A percentile compares a stretch with the other conserved stretches of the same genome.
Conservation (phyloP, 768 basidiomycete species). For the Russula lepida region DNA sequence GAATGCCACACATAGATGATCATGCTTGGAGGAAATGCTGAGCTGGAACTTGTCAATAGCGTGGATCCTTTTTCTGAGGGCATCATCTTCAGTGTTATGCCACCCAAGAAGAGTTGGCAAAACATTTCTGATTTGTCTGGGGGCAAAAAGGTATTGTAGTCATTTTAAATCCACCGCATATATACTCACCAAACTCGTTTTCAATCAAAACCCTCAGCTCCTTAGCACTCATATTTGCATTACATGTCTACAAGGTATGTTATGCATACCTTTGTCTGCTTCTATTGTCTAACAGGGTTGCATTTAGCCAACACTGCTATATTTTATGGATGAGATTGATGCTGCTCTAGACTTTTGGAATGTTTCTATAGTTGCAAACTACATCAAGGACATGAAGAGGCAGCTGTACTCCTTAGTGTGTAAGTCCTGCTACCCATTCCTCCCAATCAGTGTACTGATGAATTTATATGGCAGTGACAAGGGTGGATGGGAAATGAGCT, state of each 20-base stretch:
- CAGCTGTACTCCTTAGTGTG: conserved; percentile 46
- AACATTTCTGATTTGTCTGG: conserved; percentile 97
- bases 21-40: conserved; percentile 95
- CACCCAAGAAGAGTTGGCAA: conserved; percentile 98
- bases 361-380: conserved; percentile 97
- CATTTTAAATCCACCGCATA: not conserved
- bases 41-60: conserved; percentile 93
- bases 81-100: conserved; percentile 98
- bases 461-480: conserved; percentile 20
- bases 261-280: not conserved
- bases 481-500: conserved; percentile 42
- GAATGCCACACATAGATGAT: conserved; percentile 65
- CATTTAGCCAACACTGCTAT: conserved; percentile 79
- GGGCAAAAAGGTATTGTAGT: conserved; percentile 80
- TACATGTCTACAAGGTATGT: conserved; percentile 90
- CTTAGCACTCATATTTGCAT: conserved; percentile 90
- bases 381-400: conserved; percentile 85
- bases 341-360: conserved; percentile 95
- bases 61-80: conserved; percentile 99
- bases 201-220: conserved; percentile 76
- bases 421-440: conserved; percentile 28
- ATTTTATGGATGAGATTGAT: conserved; percentile 99
- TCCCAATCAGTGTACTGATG: not conserved
- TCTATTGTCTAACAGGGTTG: not conserved
- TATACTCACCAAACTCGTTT: not conserved